phyloP scores from a whole-genome alignment of 345 rosid species.

The Nephelium lappaceum region DNA sequence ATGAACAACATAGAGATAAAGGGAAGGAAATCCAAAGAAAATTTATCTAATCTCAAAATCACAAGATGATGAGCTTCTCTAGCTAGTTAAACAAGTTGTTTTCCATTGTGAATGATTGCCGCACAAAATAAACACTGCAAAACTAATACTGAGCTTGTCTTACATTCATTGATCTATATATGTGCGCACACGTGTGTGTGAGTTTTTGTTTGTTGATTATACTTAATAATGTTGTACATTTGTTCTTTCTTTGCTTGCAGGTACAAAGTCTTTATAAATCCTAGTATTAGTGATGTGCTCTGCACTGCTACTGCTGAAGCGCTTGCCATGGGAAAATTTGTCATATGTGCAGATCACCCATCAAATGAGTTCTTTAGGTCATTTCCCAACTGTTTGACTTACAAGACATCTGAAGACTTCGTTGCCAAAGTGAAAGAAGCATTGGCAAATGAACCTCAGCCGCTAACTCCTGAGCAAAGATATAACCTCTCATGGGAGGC shows the following conservation, averaged over 20 bases:
- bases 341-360: slow-evolving; percentile 95
- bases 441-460: slow-evolving; percentile 77
- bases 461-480: slow-evolving; percentile 79
- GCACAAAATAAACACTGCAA: not conserved
- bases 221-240: not conserved
- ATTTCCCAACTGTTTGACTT: slow-evolving; percentile 93
- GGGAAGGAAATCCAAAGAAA: not conserved
- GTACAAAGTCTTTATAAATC: slow-evolving; percentile 98
- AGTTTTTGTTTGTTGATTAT: not conserved
- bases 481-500: slow-evolving; percentile 97
- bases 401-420: slow-evolving; percentile 84
- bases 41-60: slow-evolving; percentile 5
- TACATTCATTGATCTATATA: not conserved
- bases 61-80: slow-evolving; percentile 5
- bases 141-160: not conserved
- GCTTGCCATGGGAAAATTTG: slow-evolving; percentile 97
- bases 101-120: not conserved
- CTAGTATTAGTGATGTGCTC: slow-evolving; percentile 92
- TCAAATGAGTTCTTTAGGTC: slow-evolving; percentile 96
- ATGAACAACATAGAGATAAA: not conserved
- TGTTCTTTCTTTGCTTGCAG: slow-evolving; percentile 47
- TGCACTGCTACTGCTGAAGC: slow-evolving; percentile 99
- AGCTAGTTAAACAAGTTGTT: not conserved
- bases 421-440: slow-evolving; percentile 87
- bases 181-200: not conserved